Base-by-base conservation (phyloP, 78 protist species). In the Dictyostelium capitatum region DNA sequence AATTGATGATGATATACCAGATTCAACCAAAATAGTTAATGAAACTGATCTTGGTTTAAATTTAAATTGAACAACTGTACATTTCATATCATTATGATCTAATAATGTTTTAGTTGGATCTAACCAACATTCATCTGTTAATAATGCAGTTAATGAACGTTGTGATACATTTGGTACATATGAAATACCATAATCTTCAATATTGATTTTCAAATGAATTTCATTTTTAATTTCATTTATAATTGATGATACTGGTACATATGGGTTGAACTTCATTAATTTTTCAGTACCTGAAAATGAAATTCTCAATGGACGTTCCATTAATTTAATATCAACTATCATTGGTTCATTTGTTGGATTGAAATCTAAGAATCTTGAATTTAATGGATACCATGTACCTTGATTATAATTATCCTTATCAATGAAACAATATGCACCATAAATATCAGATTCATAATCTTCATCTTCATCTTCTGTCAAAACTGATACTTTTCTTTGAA, bases 131-230 rank as follows among this genome's bases (percentile, higher is more conserved):
- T 56, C 56, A 17, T 54, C 83, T 3, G 43, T 43, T 28, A 41
- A 0, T 3, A n/a, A 7, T 10, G 28, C 19, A 10, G 83, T 32
- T 54, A 56, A 32, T 32, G 19, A 54, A 19, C 51, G 5, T 1
- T 7, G 19, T 32, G 72, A 54, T 25, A 20, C 47, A 32, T 64
- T 54, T 28, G 83, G 70, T 37, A 23, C 32, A 79, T 43, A 79
- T 17, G 28, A 54, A 12, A 79, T 23, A 23, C 83, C 83, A 79
- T 79, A 79, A 20, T 79, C 83, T 79, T 79, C 72, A 43, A 51
- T 37, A 19, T 79, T 79, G 28, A 79, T 30, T 56, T 51, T 54
- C 19, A 79, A 56, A 12, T 54, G 64, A 79, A 79, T 54, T 54
- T 79, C 83, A 54, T 54, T 54, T 32, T 30, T 79, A 19, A 79